Conservation (phyloP, 2,329 filamentous ascomycete species). For the Elsinoe perseae region DNA sequence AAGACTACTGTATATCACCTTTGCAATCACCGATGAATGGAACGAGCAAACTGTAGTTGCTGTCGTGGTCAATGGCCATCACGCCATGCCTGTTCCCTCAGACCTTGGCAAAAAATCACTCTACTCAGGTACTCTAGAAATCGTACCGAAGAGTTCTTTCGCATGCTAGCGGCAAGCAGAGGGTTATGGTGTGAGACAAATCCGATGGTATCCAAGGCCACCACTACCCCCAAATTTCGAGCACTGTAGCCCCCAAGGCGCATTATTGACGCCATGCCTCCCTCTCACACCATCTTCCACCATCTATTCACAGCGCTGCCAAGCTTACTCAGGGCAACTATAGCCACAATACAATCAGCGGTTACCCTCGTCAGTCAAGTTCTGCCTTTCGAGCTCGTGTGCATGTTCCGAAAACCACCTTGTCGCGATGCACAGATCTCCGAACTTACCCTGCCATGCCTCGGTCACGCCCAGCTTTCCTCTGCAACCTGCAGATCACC, state of each 20-base stretch:
- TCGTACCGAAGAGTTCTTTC: background rate
- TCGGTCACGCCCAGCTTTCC: background rate
- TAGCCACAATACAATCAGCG: no score
- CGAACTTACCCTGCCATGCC: no score
- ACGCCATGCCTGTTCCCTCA: background rate
- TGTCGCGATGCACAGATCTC: no score
- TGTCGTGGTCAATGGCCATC: background rate
- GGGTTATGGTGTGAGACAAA: background rate
- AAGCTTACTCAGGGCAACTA: no score
- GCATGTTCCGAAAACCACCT: no score
- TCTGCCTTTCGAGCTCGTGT: no score
- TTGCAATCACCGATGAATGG: no score
- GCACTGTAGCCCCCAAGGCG: background rate
- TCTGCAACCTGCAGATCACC: background rate
- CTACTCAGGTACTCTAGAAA: background rate
- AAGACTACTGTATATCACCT: no score
- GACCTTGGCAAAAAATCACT: background rate
- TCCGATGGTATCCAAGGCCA: background rate
- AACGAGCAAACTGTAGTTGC: no score
- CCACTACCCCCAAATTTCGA: background rate
- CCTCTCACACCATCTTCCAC: no score
- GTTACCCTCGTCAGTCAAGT: no score
- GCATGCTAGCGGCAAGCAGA: background rate
- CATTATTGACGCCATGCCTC: background rate
- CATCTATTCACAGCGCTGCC: no score